Conservation (phyloP, 148 eudicot species). For the Camellia lanceoleosa region DNA sequence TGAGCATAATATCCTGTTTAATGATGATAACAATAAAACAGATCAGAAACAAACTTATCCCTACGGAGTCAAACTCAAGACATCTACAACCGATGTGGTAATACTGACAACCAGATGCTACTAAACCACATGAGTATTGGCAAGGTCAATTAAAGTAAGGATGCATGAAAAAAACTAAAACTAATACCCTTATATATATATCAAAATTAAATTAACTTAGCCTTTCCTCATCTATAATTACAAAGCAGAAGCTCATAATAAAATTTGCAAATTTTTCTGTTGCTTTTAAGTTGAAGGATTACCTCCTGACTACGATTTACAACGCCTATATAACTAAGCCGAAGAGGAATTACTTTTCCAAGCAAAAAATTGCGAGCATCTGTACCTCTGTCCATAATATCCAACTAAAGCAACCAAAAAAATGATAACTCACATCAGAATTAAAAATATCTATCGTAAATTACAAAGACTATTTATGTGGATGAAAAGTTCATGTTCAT, state of each 20-base stretch:
- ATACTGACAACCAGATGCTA: too few relatives aligned
- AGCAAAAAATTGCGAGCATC: slow-evolving; percentile 92
- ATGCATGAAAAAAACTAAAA: too few relatives aligned
- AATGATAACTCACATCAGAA: not conserved
- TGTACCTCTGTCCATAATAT: slow-evolving; percentile 94
- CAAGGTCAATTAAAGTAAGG: too few relatives aligned
- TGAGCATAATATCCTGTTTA: slow-evolving; percentile 70
- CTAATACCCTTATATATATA: not conserved
- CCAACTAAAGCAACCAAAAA: slow-evolving; percentile 51
- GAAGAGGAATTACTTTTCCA: slow-evolving; percentile 88
- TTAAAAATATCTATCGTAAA: not conserved
- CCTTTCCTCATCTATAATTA: not conserved
- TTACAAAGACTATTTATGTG: not conserved
- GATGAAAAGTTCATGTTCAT: not conserved
- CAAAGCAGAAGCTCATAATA: not conserved
- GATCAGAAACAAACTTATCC: slow-evolving; percentile 12
- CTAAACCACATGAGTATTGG: too few relatives aligned
- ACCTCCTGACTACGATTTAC: slow-evolving; percentile 98
- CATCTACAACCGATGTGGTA: not conserved
- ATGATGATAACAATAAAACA: slow-evolving; percentile 4
- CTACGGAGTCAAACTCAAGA: not conserved
- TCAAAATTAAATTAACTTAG: not conserved
- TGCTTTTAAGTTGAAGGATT: slow-evolving; percentile 10
- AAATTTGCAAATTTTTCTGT: not conserved
- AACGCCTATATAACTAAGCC: slow-evolving; percentile 89